These are phyloP conservation scores for Colletotrichum sp. DNA, from an alignment of 2,329 filamentous ascomycete species.

Conservation along the genomic window DNA sequence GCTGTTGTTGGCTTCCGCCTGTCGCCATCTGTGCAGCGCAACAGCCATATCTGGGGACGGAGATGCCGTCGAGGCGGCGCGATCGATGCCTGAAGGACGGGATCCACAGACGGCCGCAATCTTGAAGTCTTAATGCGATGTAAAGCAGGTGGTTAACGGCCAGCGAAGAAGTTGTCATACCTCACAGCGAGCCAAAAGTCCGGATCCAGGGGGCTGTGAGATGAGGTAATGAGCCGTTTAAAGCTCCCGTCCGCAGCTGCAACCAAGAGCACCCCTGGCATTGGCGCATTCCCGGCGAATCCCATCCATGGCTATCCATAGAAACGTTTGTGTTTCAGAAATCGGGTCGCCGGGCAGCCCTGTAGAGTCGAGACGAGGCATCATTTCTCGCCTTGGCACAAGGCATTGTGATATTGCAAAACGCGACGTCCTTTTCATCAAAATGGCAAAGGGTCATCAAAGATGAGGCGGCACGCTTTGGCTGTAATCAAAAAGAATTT, in stretches of 20 bases:
- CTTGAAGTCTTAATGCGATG: neutral
- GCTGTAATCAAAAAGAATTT: neutral
- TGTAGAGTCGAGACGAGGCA: neutral
- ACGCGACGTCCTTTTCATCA: neutral
- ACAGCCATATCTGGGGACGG: neutral
- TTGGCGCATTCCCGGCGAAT: neutral
- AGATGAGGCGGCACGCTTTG: neutral
- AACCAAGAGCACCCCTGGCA: neutral
- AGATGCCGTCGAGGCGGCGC: neutral
- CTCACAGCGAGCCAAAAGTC: neutral
- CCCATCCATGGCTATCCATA: slow-evolving; percentile 1
- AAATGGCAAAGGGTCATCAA: neutral
- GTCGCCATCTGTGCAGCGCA: neutral
- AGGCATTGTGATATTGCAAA: neutral
- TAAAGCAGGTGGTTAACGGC: neutral
- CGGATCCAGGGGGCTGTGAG: neutral
- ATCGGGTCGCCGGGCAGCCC: neutral
- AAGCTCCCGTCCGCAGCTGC: slow-evolving; percentile 3
- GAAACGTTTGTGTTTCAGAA: slow-evolving; percentile 11
- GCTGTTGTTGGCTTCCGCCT: neutral
- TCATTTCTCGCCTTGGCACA: neutral
- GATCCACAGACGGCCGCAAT: neutral
- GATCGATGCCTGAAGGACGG: neutral
- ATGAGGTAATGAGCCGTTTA: neutral
- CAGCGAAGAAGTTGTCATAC: neutral